phyloP scores from a whole-genome alignment of 1,284 basidiomycete species.

The Ceratobasidium sp. region DNA sequence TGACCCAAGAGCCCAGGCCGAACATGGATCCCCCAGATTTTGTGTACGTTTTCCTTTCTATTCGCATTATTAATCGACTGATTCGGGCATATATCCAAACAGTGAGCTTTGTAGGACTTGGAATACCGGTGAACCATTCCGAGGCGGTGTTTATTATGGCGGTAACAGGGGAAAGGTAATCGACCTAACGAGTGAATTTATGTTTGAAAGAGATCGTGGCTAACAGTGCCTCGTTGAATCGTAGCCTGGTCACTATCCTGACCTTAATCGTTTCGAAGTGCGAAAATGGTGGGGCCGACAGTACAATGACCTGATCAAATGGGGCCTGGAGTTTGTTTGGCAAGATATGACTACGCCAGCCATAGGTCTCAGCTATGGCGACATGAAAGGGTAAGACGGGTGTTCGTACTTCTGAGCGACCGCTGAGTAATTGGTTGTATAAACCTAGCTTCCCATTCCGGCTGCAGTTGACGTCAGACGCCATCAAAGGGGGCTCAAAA shows the following conservation, averaged over 20 bases:
- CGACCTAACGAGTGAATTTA: neutral
- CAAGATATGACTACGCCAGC: conserved; percentile 46
- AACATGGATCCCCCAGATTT: neutral
- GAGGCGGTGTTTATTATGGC: conserved; percentile 45
- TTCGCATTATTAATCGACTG: neutral
- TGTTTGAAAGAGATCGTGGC: neutral
- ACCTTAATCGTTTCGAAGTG: conserved; percentile 37
- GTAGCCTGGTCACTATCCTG: conserved; percentile 44
- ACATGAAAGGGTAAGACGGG: conserved; percentile 32
- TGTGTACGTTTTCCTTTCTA: neutral
- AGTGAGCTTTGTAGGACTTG: conserved; percentile 29
- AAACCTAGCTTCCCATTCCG: conserved; percentile 44
- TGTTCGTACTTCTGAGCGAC: too few relatives aligned
- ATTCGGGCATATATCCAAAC: neutral
- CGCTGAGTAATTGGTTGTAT: too few relatives aligned
- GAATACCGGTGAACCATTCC: conserved; percentile 38
- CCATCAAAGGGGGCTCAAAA: neutral
- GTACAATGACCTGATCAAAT: conserved; percentile 36
- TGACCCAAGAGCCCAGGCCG: conserved; percentile 16
- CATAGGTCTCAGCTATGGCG: conserved; percentile 44
- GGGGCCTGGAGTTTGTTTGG: conserved; percentile 46
- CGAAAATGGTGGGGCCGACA: conserved; percentile 44
- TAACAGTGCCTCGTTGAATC: neutral
- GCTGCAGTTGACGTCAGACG: conserved; percentile 26
- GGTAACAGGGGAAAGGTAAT: conserved; percentile 34